Base-by-base conservation (phyloP, 2,329 filamentous ascomycete species). In the Chalaropsis ovoidea region DNA sequence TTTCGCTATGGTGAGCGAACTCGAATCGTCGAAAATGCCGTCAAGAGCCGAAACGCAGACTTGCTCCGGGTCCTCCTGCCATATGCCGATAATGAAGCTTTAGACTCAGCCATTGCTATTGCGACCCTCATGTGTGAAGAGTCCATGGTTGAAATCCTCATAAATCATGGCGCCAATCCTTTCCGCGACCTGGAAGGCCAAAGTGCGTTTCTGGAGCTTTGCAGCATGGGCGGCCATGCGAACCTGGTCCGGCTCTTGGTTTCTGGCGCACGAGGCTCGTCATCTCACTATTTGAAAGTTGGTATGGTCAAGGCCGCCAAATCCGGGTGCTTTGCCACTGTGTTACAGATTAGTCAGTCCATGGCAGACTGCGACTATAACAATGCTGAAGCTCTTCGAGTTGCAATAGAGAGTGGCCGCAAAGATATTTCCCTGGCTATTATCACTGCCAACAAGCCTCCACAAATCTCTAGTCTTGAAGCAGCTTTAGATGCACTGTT, bases 401-500 rank as follows among this genome's bases (percentile, higher is more conserved):
- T 75, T 0, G 81, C 82, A 2, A 73, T 85, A 27, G 72, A 72
- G 0, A 74, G 77, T 24, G 78, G 80, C 17, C 76, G 81, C 13
- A 75, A 79, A 63, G 82, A 86, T 68, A 77, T 86, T 49, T 79
- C 76, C 0, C 74, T 85, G 35, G 81, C 82, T 5, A 77, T 86
- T 22, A 71, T 83, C 15, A 79, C 80, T 62, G 82, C 81, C 13
- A 76, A 76, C 62, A 78, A 75, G 27, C 81, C 82, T 0, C 83
- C 83, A 0, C 75, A 77, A 17, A 75, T 76, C 1, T 74, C 75
- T 0, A 76, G 76, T 0, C 72, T 86, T 2, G 78, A 81, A 64
- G 77, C 79, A 27, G 80, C 81, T 11, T 82, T 86, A 49, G 73
- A 74, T 1, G 71, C 76, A 4, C 73, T 84, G 1, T 77, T 81